Base-by-base conservation (phyloP, 164 flowering plant species). In the Annona cherimola region DNA sequence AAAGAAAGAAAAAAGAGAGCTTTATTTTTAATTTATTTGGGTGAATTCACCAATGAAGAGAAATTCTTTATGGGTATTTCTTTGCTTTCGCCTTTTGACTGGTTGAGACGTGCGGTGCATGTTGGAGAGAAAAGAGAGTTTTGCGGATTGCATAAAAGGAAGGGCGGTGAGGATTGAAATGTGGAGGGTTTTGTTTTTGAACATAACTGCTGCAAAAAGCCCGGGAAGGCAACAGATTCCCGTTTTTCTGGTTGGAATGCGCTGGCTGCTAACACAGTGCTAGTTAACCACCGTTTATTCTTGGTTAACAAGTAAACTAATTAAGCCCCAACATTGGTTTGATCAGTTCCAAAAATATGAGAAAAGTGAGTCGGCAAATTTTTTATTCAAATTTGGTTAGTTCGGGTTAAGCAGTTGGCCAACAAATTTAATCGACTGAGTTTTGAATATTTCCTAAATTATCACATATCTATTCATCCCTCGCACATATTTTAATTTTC, bases 21-120 rank as follows among this genome's bases (percentile, higher is more conserved):
- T 45, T 70, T 7, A 18, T 61, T 26, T 63, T 65, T 16, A 7
- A 39, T 63, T 63, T 41, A 4, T n/a, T 63, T 63, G 67, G 42
- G 63, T 18, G 63, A 61, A 20, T 71, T 71, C 65, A 76, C 39
- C 46, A n/a, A 61, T 20, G 26, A 55, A 55, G 70, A 59, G 67
- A 42, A 59, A 41, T 44, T 63, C 50, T 69, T 73, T 57, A 18
- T 12, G 46, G 46, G 20, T 66, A 55, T 26, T 65, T 55, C 57
- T 19, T 44, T 61, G 54, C 54, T 4, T 35, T 4, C 4, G 39
- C 42, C 55, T 59, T 63, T 45, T 41, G 70, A 41, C 55, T 60
- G 42, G 68, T 69, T 19, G 60, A 76, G 77, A 81, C 74, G 88
- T 85, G 84, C 75, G 86, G 83, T 81, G 82, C 83, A 80, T 81